A percentile compares a stretch with the other conserved stretches of the same genome.
These are phyloP conservation scores for Microstegium vimineum DNA, from an alignment of 176 grass and related monocot species.

Conservation along the genomic window DNA sequence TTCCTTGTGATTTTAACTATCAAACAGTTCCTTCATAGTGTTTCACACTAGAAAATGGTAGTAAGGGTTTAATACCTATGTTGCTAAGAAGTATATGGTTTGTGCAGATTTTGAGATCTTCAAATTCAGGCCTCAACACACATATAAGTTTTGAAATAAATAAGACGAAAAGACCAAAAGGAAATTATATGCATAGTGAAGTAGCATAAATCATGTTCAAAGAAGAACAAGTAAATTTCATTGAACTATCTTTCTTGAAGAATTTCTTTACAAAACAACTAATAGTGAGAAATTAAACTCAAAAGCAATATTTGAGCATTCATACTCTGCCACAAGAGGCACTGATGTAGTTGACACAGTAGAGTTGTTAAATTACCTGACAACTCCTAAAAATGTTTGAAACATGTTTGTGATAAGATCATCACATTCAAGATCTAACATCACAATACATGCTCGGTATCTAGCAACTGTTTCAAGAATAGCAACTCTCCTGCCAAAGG, in stretches of 20 bases:
- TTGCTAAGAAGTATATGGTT: background rate
- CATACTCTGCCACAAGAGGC: background rate
- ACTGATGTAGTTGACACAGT: background rate
- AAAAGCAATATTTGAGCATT: conserved; percentile 1
- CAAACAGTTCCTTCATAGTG: background rate
- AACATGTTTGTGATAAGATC: conserved; percentile 99
- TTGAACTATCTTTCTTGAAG: background rate
- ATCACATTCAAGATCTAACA: conserved; percentile 98
- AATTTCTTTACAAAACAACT: background rate
- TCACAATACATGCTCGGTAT: conserved; percentile 98
- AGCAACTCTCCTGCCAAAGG: conserved; percentile 75
- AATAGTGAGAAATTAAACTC: conserved; percentile 21
- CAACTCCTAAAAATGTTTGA: conserved; percentile 58
- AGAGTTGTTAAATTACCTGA: conserved; percentile 53
- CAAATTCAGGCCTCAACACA: background rate
- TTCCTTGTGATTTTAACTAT: background rate
- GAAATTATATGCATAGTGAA: background rate
- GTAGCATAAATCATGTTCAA: background rate
- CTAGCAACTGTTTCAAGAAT: conserved; percentile 95
- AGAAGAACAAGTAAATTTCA: background rate
- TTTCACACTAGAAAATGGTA: background rate
- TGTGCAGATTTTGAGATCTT: background rate
- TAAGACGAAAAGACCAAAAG: background rate
- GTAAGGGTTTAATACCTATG: background rate
- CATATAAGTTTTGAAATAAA: conserved; percentile 4